Conservation (phyloP, 805 yeast species). For the Kluyveromyces aestuarii region DNA sequence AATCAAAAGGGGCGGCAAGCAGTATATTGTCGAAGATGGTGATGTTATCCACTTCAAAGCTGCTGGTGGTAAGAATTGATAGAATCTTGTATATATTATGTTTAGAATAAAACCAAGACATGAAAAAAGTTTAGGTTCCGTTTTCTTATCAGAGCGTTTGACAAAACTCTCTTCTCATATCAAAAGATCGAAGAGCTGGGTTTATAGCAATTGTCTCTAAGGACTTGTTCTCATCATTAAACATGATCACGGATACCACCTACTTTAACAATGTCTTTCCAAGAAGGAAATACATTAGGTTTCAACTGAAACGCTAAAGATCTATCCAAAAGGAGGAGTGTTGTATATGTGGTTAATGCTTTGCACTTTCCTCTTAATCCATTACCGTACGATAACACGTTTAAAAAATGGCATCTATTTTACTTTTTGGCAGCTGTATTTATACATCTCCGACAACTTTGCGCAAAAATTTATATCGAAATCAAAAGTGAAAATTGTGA, state of each 20-base stretch:
- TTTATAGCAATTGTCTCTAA: slow-evolving; percentile 31
- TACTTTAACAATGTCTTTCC: slow-evolving; percentile 2
- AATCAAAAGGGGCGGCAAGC: slow-evolving; percentile 48
- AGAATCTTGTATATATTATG: background rate
- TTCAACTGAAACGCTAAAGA: slow-evolving; percentile 4
- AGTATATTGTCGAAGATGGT: slow-evolving; percentile 74
- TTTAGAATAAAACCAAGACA: background rate
- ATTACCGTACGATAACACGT: too few species aligned
- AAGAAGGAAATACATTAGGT: background rate
- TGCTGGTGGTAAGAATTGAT: slow-evolving; percentile 47
- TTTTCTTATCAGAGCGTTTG: slow-evolving; percentile 30
- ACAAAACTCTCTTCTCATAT: slow-evolving; percentile 27
- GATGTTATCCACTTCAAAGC: slow-evolving; percentile 71
- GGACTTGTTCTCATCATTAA: slow-evolving; percentile 33
- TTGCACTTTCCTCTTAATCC: too few species aligned
- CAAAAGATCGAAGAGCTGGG: slow-evolving; percentile 34
- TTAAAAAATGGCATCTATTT: too few species aligned
- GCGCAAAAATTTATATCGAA: background rate
- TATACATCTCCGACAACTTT: too few species aligned
- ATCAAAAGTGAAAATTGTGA: background rate
- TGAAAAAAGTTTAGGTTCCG: background rate
- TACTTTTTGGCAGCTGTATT: background rate
- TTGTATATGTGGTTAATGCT: too few species aligned
- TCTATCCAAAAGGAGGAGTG: too few species aligned
- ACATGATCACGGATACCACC: slow-evolving; percentile 8